Evolutionary conservation across 164 flowering plant species (phyloP), one percentile per base, ranked within the genome.

Genomic region (Euptelea pleiosperma): DNA sequence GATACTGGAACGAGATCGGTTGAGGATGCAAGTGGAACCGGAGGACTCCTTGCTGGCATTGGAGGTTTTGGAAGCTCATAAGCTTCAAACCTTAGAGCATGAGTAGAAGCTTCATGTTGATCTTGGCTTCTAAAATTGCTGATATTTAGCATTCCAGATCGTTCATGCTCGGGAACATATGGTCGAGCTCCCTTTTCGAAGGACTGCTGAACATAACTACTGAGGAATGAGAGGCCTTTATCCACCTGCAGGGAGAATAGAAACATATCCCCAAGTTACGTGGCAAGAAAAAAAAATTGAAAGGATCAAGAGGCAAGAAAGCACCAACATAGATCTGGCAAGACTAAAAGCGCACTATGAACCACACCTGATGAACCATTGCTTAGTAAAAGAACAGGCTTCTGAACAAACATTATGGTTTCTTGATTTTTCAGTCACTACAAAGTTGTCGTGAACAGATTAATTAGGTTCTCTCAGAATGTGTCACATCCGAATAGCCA

Each of bases 21-120:
- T 46, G 89, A 74, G 34, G 85, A 42, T 28, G 70, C 51, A 26
- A 60, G 63, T 15, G 73, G 36, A 47, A 55, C 67, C n/a, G 79
- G 66, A 46, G 77, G 66, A 43, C 42, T 48, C 41, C 55, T 70
- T 49, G 81, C 46, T 42, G 85, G 74, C 14, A 75, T 61, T 8
- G 76, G 29, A 22, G 93, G 80, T 68, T 88, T 85, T 40, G 99
- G 95, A 65, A 80, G 85, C 64, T 94, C 99, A 62, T 94, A 91
- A 15, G 99, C 99, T 71, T 94, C 99, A 64, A 94, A 94, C 71
- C 84, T 80, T 22, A 94, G 95, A 55, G 86, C 63, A 69, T 91
- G 96, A 7, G 72, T 41, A 11, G 86, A 73, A 31, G 73, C 25
- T 57, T 83, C 95, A 35, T 63, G 85, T 33, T 83, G 89, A 43